Evolutionary conservation across 345 rosid species (phyloP).

Genomic region (Gossypium stocksii): DNA sequence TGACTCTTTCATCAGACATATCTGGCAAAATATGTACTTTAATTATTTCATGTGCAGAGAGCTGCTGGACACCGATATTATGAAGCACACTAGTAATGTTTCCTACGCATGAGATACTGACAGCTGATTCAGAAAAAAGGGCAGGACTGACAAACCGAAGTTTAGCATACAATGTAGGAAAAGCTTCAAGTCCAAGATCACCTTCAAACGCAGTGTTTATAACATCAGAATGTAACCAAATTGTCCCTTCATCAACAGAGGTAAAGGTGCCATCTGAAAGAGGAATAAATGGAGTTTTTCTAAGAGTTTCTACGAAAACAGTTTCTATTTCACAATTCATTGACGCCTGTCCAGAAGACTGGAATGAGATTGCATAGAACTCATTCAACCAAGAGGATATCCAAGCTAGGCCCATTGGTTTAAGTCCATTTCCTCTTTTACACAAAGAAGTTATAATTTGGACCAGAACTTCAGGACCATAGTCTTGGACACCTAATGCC

Average conservation of each 20-base stretch:
- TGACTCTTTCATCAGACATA: conserved; percentile 34
- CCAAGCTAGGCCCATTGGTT: conserved; percentile 67
- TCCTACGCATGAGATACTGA: conserved; percentile 29
- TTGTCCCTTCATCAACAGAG: conserved; percentile 60
- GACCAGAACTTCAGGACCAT: conserved; percentile 67
- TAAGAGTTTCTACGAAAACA: conserved; percentile 44
- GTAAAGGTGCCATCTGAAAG: conserved; percentile 73
- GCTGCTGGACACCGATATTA: conserved; percentile 63
- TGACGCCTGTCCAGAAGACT: conserved; percentile 40
- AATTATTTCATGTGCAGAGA: conserved; percentile 85
- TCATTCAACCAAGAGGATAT: conserved; percentile 66
- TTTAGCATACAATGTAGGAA: conserved; percentile 67
- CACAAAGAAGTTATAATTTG: conserved; percentile 57
- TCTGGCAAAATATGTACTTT: conserved; percentile 75
- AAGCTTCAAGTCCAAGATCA: conserved; percentile 50
- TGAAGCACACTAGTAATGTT: conserved; percentile 58
- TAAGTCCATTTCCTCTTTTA: conserved; percentile 45
- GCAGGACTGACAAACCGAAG: conserved; percentile 64
- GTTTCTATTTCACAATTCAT: conserved; percentile 32
- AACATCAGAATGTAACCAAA: conserved; percentile 77
- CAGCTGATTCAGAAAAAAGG: conserved; percentile 48
- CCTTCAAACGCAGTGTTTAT: conserved; percentile 35
- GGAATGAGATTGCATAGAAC: conserved; percentile 38
- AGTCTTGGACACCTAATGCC: conserved; percentile 71
- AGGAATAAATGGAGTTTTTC: conserved; percentile 64